Conservation (phyloP, 2,329 filamentous ascomycete genomes). For the Botrytis squamosa region DNA sequence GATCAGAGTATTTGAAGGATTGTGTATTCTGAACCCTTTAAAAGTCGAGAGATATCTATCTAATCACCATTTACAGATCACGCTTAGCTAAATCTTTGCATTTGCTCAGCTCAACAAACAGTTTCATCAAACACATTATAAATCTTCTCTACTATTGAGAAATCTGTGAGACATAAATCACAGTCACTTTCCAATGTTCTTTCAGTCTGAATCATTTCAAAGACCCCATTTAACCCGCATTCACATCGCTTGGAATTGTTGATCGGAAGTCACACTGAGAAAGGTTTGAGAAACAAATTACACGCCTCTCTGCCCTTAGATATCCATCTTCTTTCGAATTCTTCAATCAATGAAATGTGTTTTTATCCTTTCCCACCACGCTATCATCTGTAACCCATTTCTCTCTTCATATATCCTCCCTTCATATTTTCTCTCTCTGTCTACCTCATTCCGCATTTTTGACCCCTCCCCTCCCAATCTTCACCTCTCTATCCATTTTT, state of each 20-base stretch:
- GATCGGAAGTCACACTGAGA: background rate
- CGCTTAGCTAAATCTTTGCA: background rate
- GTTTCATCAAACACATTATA: background rate
- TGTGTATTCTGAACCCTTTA: too few species aligned
- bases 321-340: background rate
- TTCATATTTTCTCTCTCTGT: too few species aligned
- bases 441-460: too few species aligned
- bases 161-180: background rate
- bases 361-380: background rate
- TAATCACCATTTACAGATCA: background rate
- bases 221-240: background rate
- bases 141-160: background rate
- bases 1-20: background rate
- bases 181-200: too few species aligned
- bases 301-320: background rate
- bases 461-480: too few species aligned
- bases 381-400: background rate
- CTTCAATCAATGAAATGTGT: background rate
- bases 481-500: too few species aligned
- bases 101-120: background rate
- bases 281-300: fast-evolving
- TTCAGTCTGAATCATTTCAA: background rate
- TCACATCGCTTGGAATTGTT: background rate
- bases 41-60: too few species aligned
- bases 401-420: too few species aligned